Evolutionary conservation across 805 yeast species (phyloP).

Genomic region (Candida suzukii): DNA sequence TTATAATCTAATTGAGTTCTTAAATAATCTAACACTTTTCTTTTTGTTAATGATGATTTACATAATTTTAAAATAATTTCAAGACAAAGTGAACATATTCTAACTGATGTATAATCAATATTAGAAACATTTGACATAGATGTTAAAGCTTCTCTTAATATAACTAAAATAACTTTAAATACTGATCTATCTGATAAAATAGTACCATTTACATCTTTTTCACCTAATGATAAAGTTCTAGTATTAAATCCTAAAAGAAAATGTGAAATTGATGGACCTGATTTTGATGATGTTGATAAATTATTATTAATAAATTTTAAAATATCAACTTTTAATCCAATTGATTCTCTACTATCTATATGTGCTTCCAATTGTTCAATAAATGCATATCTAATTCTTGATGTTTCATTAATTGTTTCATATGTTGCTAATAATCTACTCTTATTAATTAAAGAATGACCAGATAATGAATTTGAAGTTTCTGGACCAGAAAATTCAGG

Average conservation of each 20-base stretch:
- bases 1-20: conserved; percentile 31
- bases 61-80: conserved; percentile 60
- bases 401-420: conserved; percentile 73
- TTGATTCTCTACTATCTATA: conserved; percentile 29
- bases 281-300: conserved; percentile 32
- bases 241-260: conserved; percentile 69
- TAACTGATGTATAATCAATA: conserved; percentile 48
- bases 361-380: conserved; percentile 55
- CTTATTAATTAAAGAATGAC: conserved; percentile 30
- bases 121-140: conserved; percentile 28
- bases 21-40: conserved; percentile 42
- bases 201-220: conserved; percentile 37
- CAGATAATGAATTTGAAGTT: conserved; percentile 14
- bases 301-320: conserved; percentile 50
- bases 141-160: conserved; percentile 41
- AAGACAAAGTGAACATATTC: conserved; percentile 49
- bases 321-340: conserved; percentile 48
- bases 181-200: conserved; percentile 49
- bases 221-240: conserved; percentile 41
- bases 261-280: conserved; percentile 54
- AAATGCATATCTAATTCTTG: conserved; percentile 64
- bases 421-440: conserved; percentile 64
- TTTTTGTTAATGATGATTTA: conserved; percentile 47
- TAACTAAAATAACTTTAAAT: conserved; percentile 43
- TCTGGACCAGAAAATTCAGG: conserved; percentile 33